phyloP scores from a whole-genome alignment of 2,329 filamentous ascomycete species.

The Xylariaceae sp. region DNA sequence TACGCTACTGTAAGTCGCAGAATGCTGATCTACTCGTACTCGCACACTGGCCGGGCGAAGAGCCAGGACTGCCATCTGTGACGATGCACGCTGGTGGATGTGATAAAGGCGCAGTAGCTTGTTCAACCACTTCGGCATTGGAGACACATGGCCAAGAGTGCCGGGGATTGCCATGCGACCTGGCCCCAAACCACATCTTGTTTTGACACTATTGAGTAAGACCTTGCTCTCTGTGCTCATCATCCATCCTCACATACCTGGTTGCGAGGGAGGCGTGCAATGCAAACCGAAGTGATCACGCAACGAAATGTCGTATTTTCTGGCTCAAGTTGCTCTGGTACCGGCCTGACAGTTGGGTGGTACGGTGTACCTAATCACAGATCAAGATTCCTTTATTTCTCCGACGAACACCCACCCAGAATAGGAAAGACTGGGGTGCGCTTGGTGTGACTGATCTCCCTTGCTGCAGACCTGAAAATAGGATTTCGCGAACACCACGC shows the following conservation, averaged over 20 bases:
- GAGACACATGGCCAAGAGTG: slow-evolving; percentile 4
- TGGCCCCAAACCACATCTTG: no score
- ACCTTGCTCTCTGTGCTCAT: no score
- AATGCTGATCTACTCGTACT: not conserved
- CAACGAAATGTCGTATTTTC: no score
- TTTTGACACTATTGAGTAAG: no score
- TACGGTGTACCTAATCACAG: no score
- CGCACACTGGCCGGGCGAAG: slow-evolving; percentile 9
- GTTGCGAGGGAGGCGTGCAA: no score
- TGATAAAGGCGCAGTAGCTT: slow-evolving; percentile 19
- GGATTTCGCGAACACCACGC: not conserved
- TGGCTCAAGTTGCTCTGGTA: no score
- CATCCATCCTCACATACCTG: no score
- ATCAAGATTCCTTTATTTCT: slow-evolving; percentile 7
- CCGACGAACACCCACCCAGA: slow-evolving; percentile 6
- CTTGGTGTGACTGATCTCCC: slow-evolving; percentile 2
- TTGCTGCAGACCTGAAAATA: not conserved
- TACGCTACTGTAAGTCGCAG: no score
- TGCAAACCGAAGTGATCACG: no score
- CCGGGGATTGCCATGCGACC: no score
- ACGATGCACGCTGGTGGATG: slow-evolving; percentile 9
- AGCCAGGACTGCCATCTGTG: slow-evolving; percentile 3
- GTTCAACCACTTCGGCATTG: slow-evolving; percentile 6
- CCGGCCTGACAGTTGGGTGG: no score
- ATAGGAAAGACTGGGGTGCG: slow-evolving; percentile 4